Percentiles rank a stretch among this genome's conserved stretches.
Evolutionary conservation across 169 alveolate genomes (phyloP).

Genomic region (Cryptosporidium meleagridis): DNA sequence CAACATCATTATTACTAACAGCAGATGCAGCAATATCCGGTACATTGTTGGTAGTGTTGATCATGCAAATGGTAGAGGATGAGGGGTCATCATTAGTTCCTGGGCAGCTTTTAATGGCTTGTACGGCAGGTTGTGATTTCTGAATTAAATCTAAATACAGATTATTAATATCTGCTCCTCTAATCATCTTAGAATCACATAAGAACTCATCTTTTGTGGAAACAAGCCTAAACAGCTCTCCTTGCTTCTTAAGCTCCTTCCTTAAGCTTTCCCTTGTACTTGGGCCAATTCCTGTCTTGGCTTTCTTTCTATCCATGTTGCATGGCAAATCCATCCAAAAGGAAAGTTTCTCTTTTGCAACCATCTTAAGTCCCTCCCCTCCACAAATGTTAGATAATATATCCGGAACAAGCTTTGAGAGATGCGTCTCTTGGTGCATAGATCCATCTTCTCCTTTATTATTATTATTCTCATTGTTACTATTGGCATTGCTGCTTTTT

Average conservation of each 20-base stretch:
- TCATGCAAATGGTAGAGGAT: neutral
- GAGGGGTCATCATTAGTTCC: neutral
- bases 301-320: slow-evolving; percentile 53
- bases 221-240: slow-evolving; percentile 60
- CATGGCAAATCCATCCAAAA: slow-evolving; percentile 72
- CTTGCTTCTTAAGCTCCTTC: slow-evolving; percentile 65
- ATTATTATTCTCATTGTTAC: neutral
- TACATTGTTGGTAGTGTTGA: neutral
- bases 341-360: slow-evolving; percentile 45
- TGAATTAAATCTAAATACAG: neutral
- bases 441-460: neutral
- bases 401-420: slow-evolving; percentile 11
- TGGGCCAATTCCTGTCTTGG: slow-evolving; percentile 70
- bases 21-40: no score
- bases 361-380: slow-evolving; percentile 47
- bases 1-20: no score
- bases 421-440: neutral
- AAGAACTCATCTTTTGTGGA: slow-evolving; percentile 71
- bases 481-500: neutral
- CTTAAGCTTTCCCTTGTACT: slow-evolving; percentile 62
- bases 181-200: slow-evolving; percentile 44
- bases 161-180: neutral
- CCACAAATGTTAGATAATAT: slow-evolving; percentile 6
- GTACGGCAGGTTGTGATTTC: neutral
- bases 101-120: neutral